Conservation (phyloP, 2,329 filamentous ascomycete species). For the Pestalotiopsis sp. region DNA sequence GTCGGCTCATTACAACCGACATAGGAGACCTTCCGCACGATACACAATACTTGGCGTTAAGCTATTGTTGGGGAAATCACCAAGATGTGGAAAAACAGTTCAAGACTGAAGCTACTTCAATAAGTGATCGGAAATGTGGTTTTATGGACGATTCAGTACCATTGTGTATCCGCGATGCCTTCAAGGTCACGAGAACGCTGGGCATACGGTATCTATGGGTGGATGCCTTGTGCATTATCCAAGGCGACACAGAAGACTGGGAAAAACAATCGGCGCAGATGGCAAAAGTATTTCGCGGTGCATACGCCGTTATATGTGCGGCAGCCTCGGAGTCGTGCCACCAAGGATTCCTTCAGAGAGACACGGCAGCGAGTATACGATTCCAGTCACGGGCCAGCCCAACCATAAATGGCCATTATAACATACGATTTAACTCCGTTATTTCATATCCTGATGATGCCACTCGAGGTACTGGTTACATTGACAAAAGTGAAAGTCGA, state of each 20-base stretch:
- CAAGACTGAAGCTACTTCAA: background rate
- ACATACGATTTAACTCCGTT: background rate
- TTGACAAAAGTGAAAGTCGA: background rate
- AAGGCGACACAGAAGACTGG: slow-evolving; percentile 17
- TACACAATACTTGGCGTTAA: background rate
- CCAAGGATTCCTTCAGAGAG: background rate
- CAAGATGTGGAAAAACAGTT: background rate
- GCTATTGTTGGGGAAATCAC: slow-evolving; percentile 12
- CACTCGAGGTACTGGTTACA: background rate
- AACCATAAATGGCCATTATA: background rate
- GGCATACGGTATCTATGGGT: slow-evolving; percentile 17
- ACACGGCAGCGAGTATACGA: background rate
- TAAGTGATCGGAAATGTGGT: background rate
- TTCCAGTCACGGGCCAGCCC: background rate
- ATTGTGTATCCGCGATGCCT: slow-evolving; percentile 1
- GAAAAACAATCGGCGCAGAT: slow-evolving; percentile 15
- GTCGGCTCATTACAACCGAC: background rate
- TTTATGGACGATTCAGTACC: background rate
- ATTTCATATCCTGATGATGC: background rate
- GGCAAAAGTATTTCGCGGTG: slow-evolving; percentile 20
- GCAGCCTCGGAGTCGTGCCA: background rate
- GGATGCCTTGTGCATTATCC: slow-evolving; percentile 19
- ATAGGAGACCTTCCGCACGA: fast-evolving
- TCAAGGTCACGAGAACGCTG: slow-evolving; percentile 11
- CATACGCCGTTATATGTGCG: slow-evolving; percentile 12